Evolutionary conservation across 176 grass and related monocot species (phyloP).

Genomic region (Miscanthus lutarioriparius): DNA sequence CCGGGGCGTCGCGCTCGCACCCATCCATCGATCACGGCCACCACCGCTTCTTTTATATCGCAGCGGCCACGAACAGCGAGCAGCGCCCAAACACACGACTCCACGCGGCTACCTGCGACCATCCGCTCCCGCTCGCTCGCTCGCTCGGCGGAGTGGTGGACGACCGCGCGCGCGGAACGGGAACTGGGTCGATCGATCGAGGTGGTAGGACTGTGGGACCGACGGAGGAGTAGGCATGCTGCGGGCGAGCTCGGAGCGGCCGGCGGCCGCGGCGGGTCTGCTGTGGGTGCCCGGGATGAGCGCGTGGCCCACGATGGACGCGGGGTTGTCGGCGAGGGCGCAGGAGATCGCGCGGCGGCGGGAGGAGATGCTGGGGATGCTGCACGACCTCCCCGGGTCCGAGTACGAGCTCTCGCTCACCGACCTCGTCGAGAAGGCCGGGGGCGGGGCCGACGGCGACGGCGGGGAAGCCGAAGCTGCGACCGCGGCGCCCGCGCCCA

Average conservation of each 20-base stretch:
- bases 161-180: too few species aligned
- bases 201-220: background rate
- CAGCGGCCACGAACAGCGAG: background rate
- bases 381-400: slow-evolving; percentile 72
- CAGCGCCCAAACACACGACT: background rate
- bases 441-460: background rate
- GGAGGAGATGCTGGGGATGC: slow-evolving; percentile 75
- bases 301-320: background rate
- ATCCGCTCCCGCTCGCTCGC: too few species aligned
- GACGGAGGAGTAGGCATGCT: slow-evolving; percentile 32
- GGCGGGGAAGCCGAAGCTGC: background rate
- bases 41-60: background rate
- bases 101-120: background rate
- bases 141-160: too few species aligned
- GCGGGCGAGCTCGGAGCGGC: slow-evolving; percentile 34
- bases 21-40: background rate
- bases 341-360: slow-evolving; percentile 63
- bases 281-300: slow-evolving; percentile 59
- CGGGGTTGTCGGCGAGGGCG: slow-evolving; percentile 50
- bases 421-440: slow-evolving; percentile 62
- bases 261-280: background rate
- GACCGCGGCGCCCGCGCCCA: background rate
- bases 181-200: background rate
- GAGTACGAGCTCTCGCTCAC: slow-evolving; percentile 88
- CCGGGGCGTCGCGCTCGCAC: slow-evolving; percentile 5